Percentiles rank a stretch among this genome's conserved stretches.
These are phyloP conservation scores for Pseudomonodictys pantanalensis DNA, from an alignment of 495 filamentous ascomycete species.

Conservation along the genomic window DNA sequence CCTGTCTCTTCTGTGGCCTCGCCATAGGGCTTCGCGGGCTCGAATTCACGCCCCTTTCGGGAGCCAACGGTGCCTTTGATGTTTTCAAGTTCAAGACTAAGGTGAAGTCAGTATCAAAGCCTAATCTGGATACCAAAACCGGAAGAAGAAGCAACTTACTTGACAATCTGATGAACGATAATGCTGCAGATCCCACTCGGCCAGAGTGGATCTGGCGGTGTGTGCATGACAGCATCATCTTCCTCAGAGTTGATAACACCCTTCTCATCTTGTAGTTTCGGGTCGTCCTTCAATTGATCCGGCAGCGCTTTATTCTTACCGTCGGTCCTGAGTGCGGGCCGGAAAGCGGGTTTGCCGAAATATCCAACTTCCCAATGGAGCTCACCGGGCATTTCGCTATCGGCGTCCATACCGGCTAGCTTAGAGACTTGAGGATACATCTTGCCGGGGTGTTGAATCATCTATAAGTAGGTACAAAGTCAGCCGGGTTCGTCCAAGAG, in stretches of 20 bases:
- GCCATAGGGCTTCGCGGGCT: slow-evolving; percentile 83
- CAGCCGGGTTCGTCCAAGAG: too few species aligned
- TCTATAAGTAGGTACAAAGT: too few species aligned
- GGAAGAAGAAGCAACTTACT: too few species aligned
- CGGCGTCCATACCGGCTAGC: slow-evolving; percentile 74
- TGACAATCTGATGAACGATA: slow-evolving; percentile 91
- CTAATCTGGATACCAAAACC: too few species aligned
- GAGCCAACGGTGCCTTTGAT: slow-evolving; percentile 69
- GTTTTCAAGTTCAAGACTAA: slow-evolving; percentile 79
- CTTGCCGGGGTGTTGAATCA: slow-evolving; percentile 87
- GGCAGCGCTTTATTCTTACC: slow-evolving; percentile 79
- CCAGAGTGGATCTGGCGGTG: slow-evolving; percentile 91
- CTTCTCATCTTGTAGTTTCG: slow-evolving; percentile 83
- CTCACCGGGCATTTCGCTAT: slow-evolving; percentile 85
- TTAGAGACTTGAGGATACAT: slow-evolving; percentile 93
- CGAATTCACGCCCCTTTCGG: slow-evolving; percentile 77
- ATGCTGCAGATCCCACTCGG: slow-evolving; percentile 81
- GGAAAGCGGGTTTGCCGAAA: slow-evolving; percentile 83
- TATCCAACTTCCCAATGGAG: slow-evolving; percentile 95
- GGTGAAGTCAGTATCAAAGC: too few species aligned
- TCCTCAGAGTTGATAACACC: slow-evolving; percentile 69
- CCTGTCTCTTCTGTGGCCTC: slow-evolving; percentile 78
- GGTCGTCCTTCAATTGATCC: slow-evolving; percentile 63
- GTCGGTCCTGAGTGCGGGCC: slow-evolving; percentile 76
- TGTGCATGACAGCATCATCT: slow-evolving; percentile 83